phyloP scores from a whole-genome alignment of 2,329 filamentous ascomycete species.

The Aspergillus floridensis region DNA sequence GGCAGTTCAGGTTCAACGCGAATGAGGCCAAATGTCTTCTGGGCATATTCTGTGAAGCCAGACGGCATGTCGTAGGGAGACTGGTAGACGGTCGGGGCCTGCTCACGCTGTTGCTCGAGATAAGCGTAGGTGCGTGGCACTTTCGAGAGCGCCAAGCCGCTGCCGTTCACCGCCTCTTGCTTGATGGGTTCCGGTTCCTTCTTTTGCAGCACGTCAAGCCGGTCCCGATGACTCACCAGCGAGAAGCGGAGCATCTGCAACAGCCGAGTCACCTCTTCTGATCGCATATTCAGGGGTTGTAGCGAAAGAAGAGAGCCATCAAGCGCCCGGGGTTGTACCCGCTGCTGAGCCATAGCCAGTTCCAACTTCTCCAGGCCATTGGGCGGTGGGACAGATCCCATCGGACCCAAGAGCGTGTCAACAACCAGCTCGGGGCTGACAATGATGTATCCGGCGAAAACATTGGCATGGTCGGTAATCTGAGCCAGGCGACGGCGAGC shows the following conservation, averaged over 20 bases:
- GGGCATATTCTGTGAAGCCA: conserved; percentile 43
- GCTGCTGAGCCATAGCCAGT: conserved; percentile 45
- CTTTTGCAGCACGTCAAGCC: conserved; percentile 39
- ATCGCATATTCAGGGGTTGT: conserved; percentile 44
- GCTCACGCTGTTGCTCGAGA: conserved; percentile 39
- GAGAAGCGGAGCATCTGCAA: conserved; percentile 46
- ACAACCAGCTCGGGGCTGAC: conserved; percentile 45
- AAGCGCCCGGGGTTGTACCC: conserved; percentile 38
- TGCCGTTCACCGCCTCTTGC: conserved; percentile 31
- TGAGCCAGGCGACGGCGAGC: conserved; percentile 43
- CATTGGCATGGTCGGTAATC: conserved; percentile 47
- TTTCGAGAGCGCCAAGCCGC: conserved; percentile 30
- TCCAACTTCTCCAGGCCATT: conserved; percentile 45
- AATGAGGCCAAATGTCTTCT: conserved; percentile 38
- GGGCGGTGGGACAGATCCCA: conserved; percentile 40
- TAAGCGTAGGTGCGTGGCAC: conserved; percentile 41
- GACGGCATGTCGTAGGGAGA: conserved; percentile 46
- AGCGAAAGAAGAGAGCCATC: conserved; percentile 39
- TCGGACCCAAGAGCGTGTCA: conserved; percentile 42
- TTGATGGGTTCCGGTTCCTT: conserved; percentile 36
- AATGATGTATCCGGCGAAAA: conserved; percentile 44
- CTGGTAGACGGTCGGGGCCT: conserved; percentile 40
- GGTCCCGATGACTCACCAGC: conserved; percentile 40
- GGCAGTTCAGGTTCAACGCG: conserved; percentile 35
- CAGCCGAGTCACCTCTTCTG: conserved; percentile 43